A percentile compares a stretch with the other conserved stretches of the same genome.
Conservation (phyloP, 306 rosid species). For the Mimosa pudica region DNA sequence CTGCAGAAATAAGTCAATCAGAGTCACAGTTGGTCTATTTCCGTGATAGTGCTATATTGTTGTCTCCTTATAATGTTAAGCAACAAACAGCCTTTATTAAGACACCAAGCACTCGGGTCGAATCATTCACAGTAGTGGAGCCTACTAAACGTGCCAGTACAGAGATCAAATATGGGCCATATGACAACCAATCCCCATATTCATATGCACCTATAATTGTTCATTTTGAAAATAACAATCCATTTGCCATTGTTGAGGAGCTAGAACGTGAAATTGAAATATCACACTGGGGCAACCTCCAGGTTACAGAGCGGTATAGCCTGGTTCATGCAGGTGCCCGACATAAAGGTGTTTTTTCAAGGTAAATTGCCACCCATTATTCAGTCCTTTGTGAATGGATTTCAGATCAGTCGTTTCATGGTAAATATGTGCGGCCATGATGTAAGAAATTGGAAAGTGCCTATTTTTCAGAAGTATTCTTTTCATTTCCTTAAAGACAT, state of each 20-base stretch:
- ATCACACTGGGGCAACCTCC: constrained; percentile 97
- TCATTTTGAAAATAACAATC: constrained; percentile 92
- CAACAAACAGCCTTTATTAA: constrained; percentile 79
- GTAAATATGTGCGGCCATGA: background rate
- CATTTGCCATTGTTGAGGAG: constrained; percentile 94
- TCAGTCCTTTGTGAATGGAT: constrained; percentile 16
- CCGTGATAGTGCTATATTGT: constrained; percentile 79
- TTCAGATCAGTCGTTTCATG: constrained; percentile 22
- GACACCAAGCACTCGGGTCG: constrained; percentile 80
- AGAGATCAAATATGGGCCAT: constrained; percentile 89
- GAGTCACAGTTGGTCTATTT: constrained; percentile 90
- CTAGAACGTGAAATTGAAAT: constrained; percentile 95
- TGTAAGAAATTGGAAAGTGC: constrained; percentile 13
- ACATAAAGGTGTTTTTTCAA: constrained; percentile 91
- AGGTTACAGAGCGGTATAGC: constrained; percentile 80
- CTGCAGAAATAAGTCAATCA: constrained; percentile 85
- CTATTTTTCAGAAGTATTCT: too few relatives aligned
- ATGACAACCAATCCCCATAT: constrained; percentile 61
- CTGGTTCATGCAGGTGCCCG: constrained; percentile 86
- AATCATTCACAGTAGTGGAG: constrained; percentile 78
- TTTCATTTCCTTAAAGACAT: constrained; percentile 22
- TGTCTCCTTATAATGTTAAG: constrained; percentile 88
- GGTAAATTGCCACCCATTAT: constrained; percentile 51
- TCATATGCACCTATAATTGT: constrained; percentile 81
- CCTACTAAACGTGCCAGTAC: constrained; percentile 70